A percentile compares a stretch with the other conserved stretches of the same genome.
Conservation (phyloP, 805 yeast species). For the Candida qinlingensis region DNA sequence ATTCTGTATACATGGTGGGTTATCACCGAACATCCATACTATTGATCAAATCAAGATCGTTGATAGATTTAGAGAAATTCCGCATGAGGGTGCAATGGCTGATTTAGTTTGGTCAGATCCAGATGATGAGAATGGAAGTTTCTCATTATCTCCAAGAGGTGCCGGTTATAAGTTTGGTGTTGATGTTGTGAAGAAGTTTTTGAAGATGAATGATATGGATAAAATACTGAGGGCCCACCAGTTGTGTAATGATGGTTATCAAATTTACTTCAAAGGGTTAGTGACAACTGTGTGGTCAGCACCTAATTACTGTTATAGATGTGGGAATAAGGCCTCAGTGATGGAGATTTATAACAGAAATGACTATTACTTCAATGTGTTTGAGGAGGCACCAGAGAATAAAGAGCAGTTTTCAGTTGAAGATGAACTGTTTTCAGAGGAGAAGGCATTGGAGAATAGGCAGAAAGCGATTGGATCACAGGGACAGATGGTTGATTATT, state of each 20-base stretch:
- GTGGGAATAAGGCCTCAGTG: constrained; percentile 98
- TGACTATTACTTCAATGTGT: constrained; percentile 76
- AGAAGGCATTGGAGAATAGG: constrained; percentile 2
- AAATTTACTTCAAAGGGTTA: constrained; percentile 82
- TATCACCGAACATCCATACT: constrained; percentile 92
- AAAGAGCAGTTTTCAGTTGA: constrained; percentile 38
- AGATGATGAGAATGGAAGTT: constrained; percentile 71
- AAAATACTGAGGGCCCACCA: constrained; percentile 94
- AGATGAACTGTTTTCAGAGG: constrained; percentile 13
- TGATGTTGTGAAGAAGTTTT: constrained; percentile 83
- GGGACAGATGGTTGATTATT: constrained; percentile 46
- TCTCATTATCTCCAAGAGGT: constrained; percentile 89
- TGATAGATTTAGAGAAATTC: constrained; percentile 90
- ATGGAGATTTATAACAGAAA: constrained; percentile 73
- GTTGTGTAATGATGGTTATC: constrained; percentile 93
- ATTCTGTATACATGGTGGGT: constrained; percentile 95
- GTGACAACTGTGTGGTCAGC: constrained; percentile 98
- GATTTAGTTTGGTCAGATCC: constrained; percentile 99
- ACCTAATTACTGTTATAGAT: constrained; percentile 94
- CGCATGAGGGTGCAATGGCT: constrained; percentile 99
- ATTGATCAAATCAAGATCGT: constrained; percentile 87
- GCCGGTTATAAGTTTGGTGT: constrained; percentile 97
- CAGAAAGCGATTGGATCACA: constrained; percentile 10
- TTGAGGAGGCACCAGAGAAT: constrained; percentile 96
- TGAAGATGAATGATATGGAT: constrained; percentile 68